Evolutionary conservation across 805 yeast species (phyloP).

Genomic region (Sugiyamaella smithiae): DNA sequence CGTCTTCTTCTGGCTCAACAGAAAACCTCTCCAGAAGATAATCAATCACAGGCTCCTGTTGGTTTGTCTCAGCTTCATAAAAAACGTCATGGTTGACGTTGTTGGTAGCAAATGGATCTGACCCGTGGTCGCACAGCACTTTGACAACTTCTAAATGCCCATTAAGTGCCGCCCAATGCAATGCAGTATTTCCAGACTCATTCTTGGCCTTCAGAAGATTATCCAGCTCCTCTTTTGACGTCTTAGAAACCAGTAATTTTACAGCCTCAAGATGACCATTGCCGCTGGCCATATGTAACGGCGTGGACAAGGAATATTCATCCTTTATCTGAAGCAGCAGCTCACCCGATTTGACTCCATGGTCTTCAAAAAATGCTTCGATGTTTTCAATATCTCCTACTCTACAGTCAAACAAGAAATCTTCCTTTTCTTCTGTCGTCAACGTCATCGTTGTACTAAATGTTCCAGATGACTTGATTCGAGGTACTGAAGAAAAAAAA

Average conservation of each 20-base stretch:
- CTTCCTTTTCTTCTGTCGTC: slow-evolving; percentile 74
- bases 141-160: slow-evolving; percentile 76
- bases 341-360: slow-evolving; percentile 31
- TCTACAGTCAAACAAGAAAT: slow-evolving; percentile 79
- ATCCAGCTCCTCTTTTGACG: slow-evolving; percentile 36
- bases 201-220: slow-evolving; percentile 52
- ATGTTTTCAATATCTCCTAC: slow-evolving; percentile 81
- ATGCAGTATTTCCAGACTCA: slow-evolving; percentile 85
- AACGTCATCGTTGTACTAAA: background rate
- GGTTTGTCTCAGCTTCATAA: slow-evolving; percentile 82
- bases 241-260: slow-evolving; percentile 38
- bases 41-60: slow-evolving; percentile 70
- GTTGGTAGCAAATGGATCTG: slow-evolving; percentile 77
- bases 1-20: slow-evolving; percentile 56
- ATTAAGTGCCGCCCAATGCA: slow-evolving; percentile 94
- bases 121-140: slow-evolving; percentile 63
- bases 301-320: slow-evolving; percentile 62
- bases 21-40: slow-evolving; percentile 73
- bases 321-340: slow-evolving; percentile 57
- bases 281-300: slow-evolving; percentile 93
- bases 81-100: slow-evolving; percentile 75
- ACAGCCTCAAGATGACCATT: slow-evolving; percentile 81
- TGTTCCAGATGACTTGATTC: background rate
- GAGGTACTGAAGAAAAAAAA: background rate
- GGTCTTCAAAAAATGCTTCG: slow-evolving; percentile 59